Base-by-base conservation (phyloP, 106 monocot species). In the Phalaenopsis aphrodite region DNA sequence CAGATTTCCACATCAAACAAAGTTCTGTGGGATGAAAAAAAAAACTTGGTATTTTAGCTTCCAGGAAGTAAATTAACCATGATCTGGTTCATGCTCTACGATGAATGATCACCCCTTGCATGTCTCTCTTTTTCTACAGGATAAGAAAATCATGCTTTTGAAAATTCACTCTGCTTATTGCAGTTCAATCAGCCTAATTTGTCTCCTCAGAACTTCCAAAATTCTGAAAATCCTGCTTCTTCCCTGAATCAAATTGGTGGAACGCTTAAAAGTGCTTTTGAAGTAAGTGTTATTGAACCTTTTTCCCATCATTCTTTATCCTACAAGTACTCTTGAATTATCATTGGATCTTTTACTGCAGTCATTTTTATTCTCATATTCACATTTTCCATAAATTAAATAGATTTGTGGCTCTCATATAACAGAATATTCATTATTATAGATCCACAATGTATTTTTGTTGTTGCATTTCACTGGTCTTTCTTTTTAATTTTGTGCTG, bases 161-260 rank as follows among this genome's bases (percentile, higher is more conserved):
- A 42, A 43, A 71, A 37, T 52, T 38, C 21, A 38, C 14, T 78
- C 36, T 83, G 72, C 64, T 85, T 30, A 15, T 74, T 74, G 74
- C 86, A 89, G 82, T 84, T 83, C 18, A 77, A 81, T 84, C 86
- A 92, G 55, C 79, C 97, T 12, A 77, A 84, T 65, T 79, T 49
- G 80, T 86, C 94, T 61, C 78, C 77, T 45, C 88, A 89, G 16
- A 81, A 83, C 57, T 73, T 77, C 47, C 56, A 67, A 37, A 91
- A 88, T 64, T 75, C 78, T n/a, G 95, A 91, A 42, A 85, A 75
- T 57, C 85, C 87, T 71, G 78, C 88, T 75, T 85, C 87, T 73
- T 93, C 93, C 14, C 87, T 93, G 43, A 92, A 88, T 42, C 82
- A 92, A 75, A 92, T 98, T 41, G 85, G 95, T 43, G 91, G 93